Evolutionary conservation across 345 rosid genomes (phyloP).

Genomic region (Populus simonii): DNA sequence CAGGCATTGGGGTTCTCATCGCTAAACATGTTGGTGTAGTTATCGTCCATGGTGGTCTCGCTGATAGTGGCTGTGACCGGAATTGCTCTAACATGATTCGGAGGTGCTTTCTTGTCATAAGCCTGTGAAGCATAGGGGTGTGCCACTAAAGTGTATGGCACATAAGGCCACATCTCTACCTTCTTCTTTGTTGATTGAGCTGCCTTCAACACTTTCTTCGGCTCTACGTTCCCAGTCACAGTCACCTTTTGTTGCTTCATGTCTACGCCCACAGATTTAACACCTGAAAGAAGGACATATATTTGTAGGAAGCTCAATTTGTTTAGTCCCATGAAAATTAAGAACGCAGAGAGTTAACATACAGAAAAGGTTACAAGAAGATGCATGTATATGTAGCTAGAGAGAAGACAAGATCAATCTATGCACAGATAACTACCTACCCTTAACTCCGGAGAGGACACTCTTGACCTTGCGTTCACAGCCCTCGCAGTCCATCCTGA

Average conservation of each 20-base stretch:
- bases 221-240: slow-evolving; percentile 62
- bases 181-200: slow-evolving; percentile 83
- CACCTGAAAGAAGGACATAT: slow-evolving; percentile 37
- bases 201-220: slow-evolving; percentile 60
- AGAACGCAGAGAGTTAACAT: background rate
- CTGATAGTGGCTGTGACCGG: slow-evolving; percentile 45
- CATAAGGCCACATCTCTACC: slow-evolving; percentile 95
- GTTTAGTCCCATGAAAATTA: background rate
- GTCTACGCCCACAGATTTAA: slow-evolving; percentile 73
- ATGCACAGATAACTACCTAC: slow-evolving; percentile 25
- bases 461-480: slow-evolving; percentile 79
- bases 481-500: slow-evolving; percentile 89
- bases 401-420: background rate
- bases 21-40: slow-evolving; percentile 62
- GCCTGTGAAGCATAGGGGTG: slow-evolving; percentile 76
- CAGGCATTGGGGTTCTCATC: slow-evolving; percentile 88
- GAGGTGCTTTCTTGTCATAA: slow-evolving; percentile 90
- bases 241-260: slow-evolving; percentile 77
- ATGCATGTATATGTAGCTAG: background rate
- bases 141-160: slow-evolving; percentile 60
- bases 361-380: background rate
- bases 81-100: slow-evolving; percentile 62
- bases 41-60: slow-evolving; percentile 61
- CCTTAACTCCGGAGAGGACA: slow-evolving; percentile 69
- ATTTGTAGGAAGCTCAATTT: background rate